phyloP scores from a whole-genome alignment of 768 basidiomycete genomes.

The Tricholoma hemisulphureum region DNA sequence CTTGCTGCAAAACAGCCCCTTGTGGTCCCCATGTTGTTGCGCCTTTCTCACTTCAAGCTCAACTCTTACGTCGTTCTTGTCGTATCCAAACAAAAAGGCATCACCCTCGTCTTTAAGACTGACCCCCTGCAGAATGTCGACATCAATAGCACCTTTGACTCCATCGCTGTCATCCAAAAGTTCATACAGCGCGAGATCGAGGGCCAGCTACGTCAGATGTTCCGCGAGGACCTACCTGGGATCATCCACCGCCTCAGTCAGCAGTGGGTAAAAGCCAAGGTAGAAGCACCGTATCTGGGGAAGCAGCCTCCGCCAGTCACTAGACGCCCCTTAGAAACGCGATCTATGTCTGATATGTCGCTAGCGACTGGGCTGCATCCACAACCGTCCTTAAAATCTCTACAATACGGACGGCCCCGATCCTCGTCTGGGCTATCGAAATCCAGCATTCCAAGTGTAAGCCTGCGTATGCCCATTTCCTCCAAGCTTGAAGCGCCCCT shows the following conservation, averaged over 20 bases:
- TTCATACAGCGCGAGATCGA: conserved; percentile 98
- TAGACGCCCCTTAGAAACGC: conserved; percentile 35
- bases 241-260: conserved; percentile 97
- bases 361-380: conserved; percentile 15
- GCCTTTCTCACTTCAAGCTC: conserved; percentile 92
- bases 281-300: conserved; percentile 84
- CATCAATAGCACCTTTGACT: conserved; percentile 97
- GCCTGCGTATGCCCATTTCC: conserved; percentile 23
- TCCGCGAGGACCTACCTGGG: conserved; percentile 92
- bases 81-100: conserved; percentile 95
- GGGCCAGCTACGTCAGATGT: conserved; percentile 96
- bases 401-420: conserved; percentile 31
- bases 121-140: conserved; percentile 98
- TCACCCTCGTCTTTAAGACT: conserved; percentile 99
- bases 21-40: conserved; percentile 96
- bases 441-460: conserved; percentile 28
- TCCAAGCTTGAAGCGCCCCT: conserved; percentile 19
- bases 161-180: conserved; percentile 95
- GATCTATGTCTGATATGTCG: conserved; percentile 41
- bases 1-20: conserved; percentile 93
- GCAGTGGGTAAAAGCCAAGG: conserved; percentile 92
- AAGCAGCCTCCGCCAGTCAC: conserved; percentile 43
- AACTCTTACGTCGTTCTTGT: conserved; percentile 96
- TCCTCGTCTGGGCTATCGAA: conserved; percentile 39
- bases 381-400: conserved; percentile 9